Evolutionary conservation across 2,329 filamentous ascomycete genomes (phyloP).

Genomic region (Pseudopithomyces chartarum): DNA sequence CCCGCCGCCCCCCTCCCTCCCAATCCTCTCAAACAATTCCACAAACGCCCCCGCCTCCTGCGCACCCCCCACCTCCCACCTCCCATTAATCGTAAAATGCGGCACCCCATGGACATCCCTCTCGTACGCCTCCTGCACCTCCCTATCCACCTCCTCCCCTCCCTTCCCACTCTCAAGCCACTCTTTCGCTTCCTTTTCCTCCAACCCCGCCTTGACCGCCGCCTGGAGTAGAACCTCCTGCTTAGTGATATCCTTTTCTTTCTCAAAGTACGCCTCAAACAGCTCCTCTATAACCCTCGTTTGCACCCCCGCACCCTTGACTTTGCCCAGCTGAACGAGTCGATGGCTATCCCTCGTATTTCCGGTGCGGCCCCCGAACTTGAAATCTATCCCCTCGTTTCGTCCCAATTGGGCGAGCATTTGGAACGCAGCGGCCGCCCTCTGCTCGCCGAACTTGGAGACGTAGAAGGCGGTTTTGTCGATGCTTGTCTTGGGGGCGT

Average conservation of each 20-base stretch:
- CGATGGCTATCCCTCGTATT: constrained; percentile 82
- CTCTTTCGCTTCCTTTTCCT: constrained; percentile 48
- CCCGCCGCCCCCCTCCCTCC: constrained; percentile 45
- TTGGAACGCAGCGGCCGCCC: constrained; percentile 61
- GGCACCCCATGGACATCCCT: constrained; percentile 71
- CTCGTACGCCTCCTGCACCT: constrained; percentile 50
- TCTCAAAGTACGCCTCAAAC: constrained; percentile 52
- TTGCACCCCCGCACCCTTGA: constrained; percentile 57
- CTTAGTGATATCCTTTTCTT: constrained; percentile 54
- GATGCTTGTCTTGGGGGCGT: constrained; percentile 56
- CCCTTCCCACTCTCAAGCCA: constrained; percentile 53
- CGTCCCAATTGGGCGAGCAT: constrained; percentile 64
- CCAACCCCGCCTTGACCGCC: constrained; percentile 51
- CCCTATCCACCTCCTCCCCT: constrained; percentile 52
- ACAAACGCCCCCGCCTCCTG: constrained; percentile 72
- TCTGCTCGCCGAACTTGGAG: constrained; percentile 67
- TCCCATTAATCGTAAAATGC: constrained; percentile 73
- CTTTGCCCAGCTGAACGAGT: constrained; percentile 67
- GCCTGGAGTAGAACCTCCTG: constrained; percentile 47
- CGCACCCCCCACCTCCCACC: constrained; percentile 71
- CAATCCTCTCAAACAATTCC: constrained; percentile 66
- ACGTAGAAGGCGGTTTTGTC: constrained; percentile 64
- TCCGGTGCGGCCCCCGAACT: constrained; percentile 71
- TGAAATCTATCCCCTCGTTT: constrained; percentile 73
- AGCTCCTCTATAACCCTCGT: constrained; percentile 47